phyloP scores from a whole-genome alignment of 2,329 filamentous ascomycete genomes.

The Colletotrichum euphorbiae region DNA sequence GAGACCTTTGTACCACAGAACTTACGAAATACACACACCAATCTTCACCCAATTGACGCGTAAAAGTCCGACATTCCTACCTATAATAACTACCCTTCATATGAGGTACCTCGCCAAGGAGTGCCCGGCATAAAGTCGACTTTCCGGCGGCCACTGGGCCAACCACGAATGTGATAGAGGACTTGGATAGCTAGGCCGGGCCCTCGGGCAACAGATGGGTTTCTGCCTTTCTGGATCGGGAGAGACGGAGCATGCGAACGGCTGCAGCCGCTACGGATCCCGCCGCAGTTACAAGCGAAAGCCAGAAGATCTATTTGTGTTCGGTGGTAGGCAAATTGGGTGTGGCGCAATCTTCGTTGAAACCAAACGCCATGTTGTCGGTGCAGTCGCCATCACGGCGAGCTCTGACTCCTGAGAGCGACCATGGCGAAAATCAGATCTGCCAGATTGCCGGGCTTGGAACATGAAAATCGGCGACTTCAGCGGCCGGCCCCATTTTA shows the following conservation, averaged over 20 bases:
- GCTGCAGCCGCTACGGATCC: neutral
- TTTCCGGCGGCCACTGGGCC: conserved; percentile 54
- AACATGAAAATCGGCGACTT: neutral
- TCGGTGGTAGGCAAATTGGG: neutral
- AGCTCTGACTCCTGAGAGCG: no score
- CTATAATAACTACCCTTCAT: conserved; percentile 33
- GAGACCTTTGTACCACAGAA: no score
- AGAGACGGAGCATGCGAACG: neutral
- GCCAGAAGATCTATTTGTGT: neutral
- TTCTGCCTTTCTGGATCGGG: neutral
- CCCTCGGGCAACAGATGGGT: neutral
- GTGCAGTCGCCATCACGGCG: neutral
- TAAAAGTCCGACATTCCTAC: no score
- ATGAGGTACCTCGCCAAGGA: conserved; percentile 48
- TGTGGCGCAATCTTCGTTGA: neutral
- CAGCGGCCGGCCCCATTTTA: neutral
- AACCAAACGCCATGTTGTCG: neutral
- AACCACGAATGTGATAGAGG: conserved; percentile 48
- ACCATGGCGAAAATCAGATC: neutral
- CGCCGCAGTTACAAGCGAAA: neutral
- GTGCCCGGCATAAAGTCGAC: conserved; percentile 50
- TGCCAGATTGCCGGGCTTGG: no score
- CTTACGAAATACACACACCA: no score
- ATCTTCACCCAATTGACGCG: no score
- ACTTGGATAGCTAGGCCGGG: conserved; percentile 29